These are phyloP conservation scores for Globisporangium solare DNA, from an alignment of 352 stramenopile genomes.

Conservation along the genomic window DNA sequence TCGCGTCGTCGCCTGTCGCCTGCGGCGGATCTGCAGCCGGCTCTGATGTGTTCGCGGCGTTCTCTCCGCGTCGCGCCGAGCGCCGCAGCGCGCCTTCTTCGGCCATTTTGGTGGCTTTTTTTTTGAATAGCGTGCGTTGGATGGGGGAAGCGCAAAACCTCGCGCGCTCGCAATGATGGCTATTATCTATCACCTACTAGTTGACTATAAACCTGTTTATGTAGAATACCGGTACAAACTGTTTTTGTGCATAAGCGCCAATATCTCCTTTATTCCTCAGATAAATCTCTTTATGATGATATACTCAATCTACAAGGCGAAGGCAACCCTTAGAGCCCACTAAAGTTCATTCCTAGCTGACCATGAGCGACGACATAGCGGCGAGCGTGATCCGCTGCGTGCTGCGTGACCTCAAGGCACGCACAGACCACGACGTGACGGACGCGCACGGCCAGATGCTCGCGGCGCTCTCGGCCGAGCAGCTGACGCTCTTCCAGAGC, in stretches of 20 bases:
- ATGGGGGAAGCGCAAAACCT: too few species aligned
- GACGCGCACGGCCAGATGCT: slow-evolving; percentile 48
- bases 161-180: too few species aligned
- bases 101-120: slow-evolving; percentile 1
- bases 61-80: slow-evolving; percentile 8
- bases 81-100: slow-evolving; percentile 9
- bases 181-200: too few species aligned
- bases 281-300: too few species aligned
- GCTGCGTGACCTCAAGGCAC: slow-evolving; percentile 37
- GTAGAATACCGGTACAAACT: neutral
- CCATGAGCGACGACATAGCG: slow-evolving; percentile 10
- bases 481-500: slow-evolving; percentile 44
- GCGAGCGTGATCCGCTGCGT: slow-evolving; percentile 41
- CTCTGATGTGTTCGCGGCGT: neutral
- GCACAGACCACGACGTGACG: neutral
- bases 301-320: too few species aligned
- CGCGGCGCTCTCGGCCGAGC: slow-evolving; percentile 25
- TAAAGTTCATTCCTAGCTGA: neutral
- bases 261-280: too few species aligned
- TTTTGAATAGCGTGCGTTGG: neutral
- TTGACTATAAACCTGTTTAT: neutral
- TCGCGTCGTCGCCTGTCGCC: neutral
- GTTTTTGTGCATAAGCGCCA: too few species aligned
- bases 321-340: too few species aligned
- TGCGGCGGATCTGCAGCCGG: neutral